Base-by-base conservation (phyloP, 768 basidiomycete genomes). In the Cantharellus anzutake region DNA sequence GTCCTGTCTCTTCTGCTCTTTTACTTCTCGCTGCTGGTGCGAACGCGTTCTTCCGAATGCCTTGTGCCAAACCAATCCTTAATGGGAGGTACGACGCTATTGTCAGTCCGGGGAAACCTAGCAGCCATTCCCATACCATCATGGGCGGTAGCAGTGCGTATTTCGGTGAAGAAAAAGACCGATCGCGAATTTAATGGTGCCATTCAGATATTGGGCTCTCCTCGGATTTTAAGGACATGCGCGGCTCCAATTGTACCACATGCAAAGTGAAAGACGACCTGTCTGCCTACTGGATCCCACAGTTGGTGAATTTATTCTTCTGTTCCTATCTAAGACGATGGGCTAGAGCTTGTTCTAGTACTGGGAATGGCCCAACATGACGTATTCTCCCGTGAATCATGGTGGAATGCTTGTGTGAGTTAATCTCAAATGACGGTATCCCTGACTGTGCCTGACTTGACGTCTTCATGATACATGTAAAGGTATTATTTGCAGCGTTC, bases 231-330 rank as follows among this genome's bases (percentile, higher is more conserved):
- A 48, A 64, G 20, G 16, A 34, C 37, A n/a, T 61, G 35, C 59
- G 60, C n/a, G 56, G 53, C 4, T 57, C 60, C 2, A 41, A 34
- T 38, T 61, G 61, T 58, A 61, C 61, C 4, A 57, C 42, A 11
- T 61, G 61, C 51, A 3, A 16, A 14, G 60, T 61, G 3, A 52
- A 38, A 5, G 41, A 61, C 16, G 61, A 61, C 42, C 59, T 61
- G 5, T 62, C 60, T n/a, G 51, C 41, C 41, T 61, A 61, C 51
- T 61, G 61, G 61, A 48, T 48, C 29, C 44, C 44, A 11, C 44
- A 48, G 29, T 29, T 48, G 44, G 44, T 48, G 29, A 48, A 48
- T 11, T 48, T 29, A 11, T 11, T 48, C 29, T 48, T 29, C 29
- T 48, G 11, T 29, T 48, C 29, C 44, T 29, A 48, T 29, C 29